phyloP scores from a whole-genome alignment of 768 basidiomycete genomes.

The Podaxis mareebaensis region DNA sequence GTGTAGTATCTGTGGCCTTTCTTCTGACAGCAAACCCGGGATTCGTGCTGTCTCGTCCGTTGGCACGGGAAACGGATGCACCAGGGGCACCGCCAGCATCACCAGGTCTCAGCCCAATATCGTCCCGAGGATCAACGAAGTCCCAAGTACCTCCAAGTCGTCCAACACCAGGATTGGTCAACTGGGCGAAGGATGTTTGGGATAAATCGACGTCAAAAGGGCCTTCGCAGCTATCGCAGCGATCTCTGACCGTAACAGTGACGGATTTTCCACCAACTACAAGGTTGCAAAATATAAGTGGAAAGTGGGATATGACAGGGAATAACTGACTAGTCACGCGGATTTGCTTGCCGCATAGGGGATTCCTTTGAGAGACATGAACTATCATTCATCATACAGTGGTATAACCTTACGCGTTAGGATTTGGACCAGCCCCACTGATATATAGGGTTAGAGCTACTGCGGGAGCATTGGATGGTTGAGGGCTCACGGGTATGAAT shows the following conservation, averaged over 20 bases:
- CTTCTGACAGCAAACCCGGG: neutral
- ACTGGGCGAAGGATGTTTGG: neutral
- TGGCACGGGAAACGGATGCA: neutral
- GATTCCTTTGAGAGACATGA: neutral
- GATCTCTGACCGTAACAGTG: neutral
- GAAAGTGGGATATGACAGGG: neutral
- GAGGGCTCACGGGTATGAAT: slow-evolving; percentile 4
- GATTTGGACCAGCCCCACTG: neutral
- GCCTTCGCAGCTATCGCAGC: neutral
- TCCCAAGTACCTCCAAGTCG: neutral
- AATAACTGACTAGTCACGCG: neutral
- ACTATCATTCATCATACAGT: neutral
- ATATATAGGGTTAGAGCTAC: neutral
- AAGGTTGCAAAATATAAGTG: neutral
- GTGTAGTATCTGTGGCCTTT: neutral
- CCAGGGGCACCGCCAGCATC: neutral
- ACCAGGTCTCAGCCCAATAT: neutral
- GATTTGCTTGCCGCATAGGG: slow-evolving; percentile 7
- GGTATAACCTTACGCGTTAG: neutral
- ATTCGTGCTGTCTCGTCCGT: neutral
- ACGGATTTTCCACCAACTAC: neutral
- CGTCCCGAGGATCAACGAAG: neutral
- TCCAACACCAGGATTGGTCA: neutral
- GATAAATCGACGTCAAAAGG: neutral
- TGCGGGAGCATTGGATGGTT: neutral